These are phyloP conservation scores for Plantago lanceolata DNA, from an alignment of 305 asterid species.

Conservation along the genomic window DNA sequence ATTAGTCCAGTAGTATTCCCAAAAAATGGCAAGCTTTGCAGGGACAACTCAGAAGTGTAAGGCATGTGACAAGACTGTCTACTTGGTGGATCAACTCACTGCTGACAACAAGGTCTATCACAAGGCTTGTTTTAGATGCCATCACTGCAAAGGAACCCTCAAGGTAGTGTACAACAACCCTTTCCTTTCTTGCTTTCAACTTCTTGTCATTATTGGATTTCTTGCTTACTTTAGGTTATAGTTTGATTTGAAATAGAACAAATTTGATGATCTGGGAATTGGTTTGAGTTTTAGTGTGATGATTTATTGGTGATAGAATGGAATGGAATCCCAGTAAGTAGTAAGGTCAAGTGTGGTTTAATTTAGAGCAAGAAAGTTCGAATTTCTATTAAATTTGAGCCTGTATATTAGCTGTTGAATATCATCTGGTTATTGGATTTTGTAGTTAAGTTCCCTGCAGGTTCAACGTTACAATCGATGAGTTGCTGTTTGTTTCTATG, in stretches of 20 bases:
- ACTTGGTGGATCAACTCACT: constrained; percentile 73
- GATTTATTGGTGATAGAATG: too few species aligned
- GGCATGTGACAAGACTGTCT: constrained; percentile 76
- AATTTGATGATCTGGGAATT: background rate
- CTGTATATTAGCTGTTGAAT: too few species aligned
- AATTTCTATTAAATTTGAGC: too few species aligned
- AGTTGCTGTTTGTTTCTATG: background rate
- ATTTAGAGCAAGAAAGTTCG: background rate
- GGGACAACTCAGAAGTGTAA: constrained; percentile 83
- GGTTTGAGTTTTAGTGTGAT: background rate
- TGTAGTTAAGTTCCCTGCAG: background rate
- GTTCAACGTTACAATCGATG: background rate
- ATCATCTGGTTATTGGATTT: too few species aligned
- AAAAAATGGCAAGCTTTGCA: constrained; percentile 56
- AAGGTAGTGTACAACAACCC: too few species aligned
- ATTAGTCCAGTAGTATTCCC: too few species aligned
- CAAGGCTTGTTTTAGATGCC: constrained; percentile 77
- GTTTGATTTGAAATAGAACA: too few species aligned
- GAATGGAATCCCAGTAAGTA: too few species aligned
- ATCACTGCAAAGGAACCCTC: constrained; percentile 83
- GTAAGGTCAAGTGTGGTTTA: too few species aligned
- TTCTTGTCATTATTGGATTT: background rate
- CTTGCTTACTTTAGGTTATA: background rate
- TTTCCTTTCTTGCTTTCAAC: too few species aligned
- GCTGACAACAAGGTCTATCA: constrained; percentile 71